A percentile compares a stretch with the other conserved stretches of the same genome.
Evolutionary conservation across 2,329 filamentous ascomycete genomes (phyloP).

Genomic region (Penicillium sp.): DNA sequence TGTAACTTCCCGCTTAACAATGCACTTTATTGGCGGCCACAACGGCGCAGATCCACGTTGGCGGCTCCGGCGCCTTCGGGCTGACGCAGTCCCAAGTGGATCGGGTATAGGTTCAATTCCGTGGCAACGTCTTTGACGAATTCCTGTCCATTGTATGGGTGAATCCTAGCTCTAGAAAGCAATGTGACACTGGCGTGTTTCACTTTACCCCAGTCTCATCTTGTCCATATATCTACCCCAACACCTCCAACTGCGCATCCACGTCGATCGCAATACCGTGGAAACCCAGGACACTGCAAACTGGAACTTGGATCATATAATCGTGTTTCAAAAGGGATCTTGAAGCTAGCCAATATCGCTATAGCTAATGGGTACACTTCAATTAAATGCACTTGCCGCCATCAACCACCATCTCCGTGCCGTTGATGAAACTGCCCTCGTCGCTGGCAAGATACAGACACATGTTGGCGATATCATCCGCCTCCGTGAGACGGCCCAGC

Average conservation of each 20-base stretch:
- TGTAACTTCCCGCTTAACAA: neutral
- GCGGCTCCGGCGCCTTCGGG: neutral
- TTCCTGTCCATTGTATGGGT: neutral
- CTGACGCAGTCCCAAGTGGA: neutral
- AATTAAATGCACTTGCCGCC: slow-evolving; percentile 48
- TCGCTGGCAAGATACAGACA: slow-evolving; percentile 69
- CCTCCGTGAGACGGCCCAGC: slow-evolving; percentile 43
- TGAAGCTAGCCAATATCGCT: too few relatives aligned
- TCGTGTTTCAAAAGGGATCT: too few relatives aligned
- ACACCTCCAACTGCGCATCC: neutral
- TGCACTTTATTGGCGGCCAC: neutral
- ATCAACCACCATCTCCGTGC: slow-evolving; percentile 67
- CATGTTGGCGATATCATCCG: slow-evolving; percentile 67
- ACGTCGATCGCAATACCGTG: neutral
- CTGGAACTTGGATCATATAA: too few relatives aligned
- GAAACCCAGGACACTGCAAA: too few relatives aligned
- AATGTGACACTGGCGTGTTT: neutral
- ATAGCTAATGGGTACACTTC: neutral
- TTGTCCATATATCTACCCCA: neutral
- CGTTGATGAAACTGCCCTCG: slow-evolving; percentile 70
- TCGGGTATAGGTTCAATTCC: neutral
- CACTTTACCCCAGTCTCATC: neutral
- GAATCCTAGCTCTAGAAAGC: neutral
- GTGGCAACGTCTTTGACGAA: neutral
- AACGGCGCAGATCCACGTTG: neutral